These are phyloP conservation scores for Cercospora janseana DNA, from an alignment of 2,329 filamentous ascomycete species.

Conservation along the genomic window DNA sequence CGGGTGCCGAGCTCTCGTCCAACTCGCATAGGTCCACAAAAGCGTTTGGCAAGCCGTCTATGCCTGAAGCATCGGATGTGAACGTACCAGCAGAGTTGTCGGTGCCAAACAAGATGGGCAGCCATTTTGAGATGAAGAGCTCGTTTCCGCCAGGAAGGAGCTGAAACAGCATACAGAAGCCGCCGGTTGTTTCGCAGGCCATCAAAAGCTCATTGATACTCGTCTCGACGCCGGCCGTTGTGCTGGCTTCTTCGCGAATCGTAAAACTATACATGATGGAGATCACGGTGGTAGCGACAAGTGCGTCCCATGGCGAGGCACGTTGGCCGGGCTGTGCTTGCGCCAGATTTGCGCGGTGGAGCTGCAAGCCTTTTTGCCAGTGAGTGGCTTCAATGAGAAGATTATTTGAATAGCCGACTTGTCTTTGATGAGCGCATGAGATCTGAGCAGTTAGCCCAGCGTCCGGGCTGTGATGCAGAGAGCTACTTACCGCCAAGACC, in stretches of 20 bases:
- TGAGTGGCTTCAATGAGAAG: not conserved
- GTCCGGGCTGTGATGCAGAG: not conserved
- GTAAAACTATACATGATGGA: constrained; percentile 25
- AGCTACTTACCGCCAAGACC: constrained; percentile 25
- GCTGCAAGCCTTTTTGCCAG: not conserved
- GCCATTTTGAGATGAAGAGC: not conserved
- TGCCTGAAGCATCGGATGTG: not conserved
- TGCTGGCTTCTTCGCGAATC: constrained; percentile 15
- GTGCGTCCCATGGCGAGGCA: constrained; percentile 17
- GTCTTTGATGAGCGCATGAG: not conserved
- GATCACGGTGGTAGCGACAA: constrained; percentile 24
- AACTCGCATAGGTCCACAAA: constrained; percentile 27
- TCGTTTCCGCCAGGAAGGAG: not conserved
- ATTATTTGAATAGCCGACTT: not conserved
- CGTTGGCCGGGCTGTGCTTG: not conserved
- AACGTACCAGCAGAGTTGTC: constrained; percentile 4
- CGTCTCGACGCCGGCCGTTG: not conserved
- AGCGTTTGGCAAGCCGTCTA: constrained; percentile 18
- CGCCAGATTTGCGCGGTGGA: constrained; percentile 6
- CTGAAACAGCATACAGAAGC: not conserved
- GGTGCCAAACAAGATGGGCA: not conserved
- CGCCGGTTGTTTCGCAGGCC: not conserved
- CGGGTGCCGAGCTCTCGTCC: constrained; percentile 13
- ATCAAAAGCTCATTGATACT: not conserved
- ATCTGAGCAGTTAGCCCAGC: not conserved